Base-by-base conservation (phyloP, 1,284 basidiomycete genomes). In the Sanghuangporus sanghuang region DNA sequence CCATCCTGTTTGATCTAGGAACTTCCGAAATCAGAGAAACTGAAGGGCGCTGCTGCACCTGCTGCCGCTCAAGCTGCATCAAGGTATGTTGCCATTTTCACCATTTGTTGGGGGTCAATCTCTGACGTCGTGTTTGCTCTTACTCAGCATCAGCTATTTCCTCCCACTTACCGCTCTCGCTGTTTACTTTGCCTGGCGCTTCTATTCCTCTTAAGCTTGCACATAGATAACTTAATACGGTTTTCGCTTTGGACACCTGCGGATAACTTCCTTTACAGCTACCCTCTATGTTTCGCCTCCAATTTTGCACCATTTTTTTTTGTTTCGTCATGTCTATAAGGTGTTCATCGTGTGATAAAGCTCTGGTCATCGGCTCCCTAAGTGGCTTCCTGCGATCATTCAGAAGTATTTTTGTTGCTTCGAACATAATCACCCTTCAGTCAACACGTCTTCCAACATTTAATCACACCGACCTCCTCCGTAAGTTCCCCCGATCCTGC, bases 121-220 rank as follows among this genome's bases (percentile, higher is more conserved):
- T 12, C 65, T 66, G 55, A 69, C 38, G 14, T 35, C 27, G 32
- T 54, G 11, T 62, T 57, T 52, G 44, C 16, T 48, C 38, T 56
- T 42, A 61, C 62, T 63, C 65, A 90, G 87, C 73, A 64, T 86
- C 71, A 87, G 90, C 82, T 94, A 93, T 80, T 86, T 93, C 71
- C 73, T 92, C 23, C 92, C 92, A 59, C 81, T 95, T 55, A 83
- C 78, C 56, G 76, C 87, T 35, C 79, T 95, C 57, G 90, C 84
- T 67, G 91, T 80, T 54, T 94, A 93, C 83, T 91, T 93, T 67
- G 92, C 85, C 54, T 95, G 85, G 84, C 83, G 90, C 69, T 89
- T 81, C 77, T 92, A 90, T 73, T 80, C 80, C 14, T 58, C 64
- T n/a, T 60, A 59, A 63, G 11, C n/a, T 60, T 14, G 18, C 18